Evolutionary conservation across 176 grass and related monocot species (phyloP).

Genomic region (Pontederia paniculata): DNA sequence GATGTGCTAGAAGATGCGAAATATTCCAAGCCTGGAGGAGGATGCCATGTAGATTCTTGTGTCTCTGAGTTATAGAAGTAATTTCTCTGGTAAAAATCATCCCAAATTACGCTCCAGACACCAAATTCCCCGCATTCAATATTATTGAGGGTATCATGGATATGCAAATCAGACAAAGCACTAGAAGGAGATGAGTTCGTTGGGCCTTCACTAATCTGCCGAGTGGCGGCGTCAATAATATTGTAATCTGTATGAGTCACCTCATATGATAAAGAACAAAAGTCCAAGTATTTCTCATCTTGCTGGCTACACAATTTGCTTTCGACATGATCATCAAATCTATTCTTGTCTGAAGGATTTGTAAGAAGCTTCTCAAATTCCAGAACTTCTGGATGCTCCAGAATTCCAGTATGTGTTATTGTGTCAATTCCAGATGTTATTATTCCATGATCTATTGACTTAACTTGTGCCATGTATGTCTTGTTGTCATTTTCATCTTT

Average conservation of each 20-base stretch:
- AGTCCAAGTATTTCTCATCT: too few relatives aligned
- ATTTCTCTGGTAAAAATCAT: conserved; percentile 61
- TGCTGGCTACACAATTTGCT: too few relatives aligned
- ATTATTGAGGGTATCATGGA: conserved; percentile 22
- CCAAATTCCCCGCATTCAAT: conserved; percentile 42
- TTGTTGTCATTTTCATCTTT: too few relatives aligned
- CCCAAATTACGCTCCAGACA: conserved; percentile 68
- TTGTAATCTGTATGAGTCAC: conserved; percentile 4
- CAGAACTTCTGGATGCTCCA: too few relatives aligned
- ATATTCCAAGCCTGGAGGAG: conserved; percentile 66
- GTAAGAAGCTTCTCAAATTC: background rate
- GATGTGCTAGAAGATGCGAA: conserved; percentile 26
- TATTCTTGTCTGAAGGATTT: background rate
- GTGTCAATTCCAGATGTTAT: too few relatives aligned
- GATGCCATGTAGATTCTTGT: conserved; percentile 72
- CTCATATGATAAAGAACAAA: conserved; percentile 11
- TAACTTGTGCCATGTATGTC: too few relatives aligned
- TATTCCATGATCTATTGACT: too few relatives aligned
- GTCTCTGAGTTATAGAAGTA: conserved; percentile 71
- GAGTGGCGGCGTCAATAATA: background rate
- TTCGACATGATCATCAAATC: too few relatives aligned
- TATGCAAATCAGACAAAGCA: conserved; percentile 13
- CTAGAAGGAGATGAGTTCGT: conserved; percentile 20
- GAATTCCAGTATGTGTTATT: too few relatives aligned
- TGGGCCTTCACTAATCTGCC: conserved; percentile 11